Percentiles rank a stretch among this genome's conserved stretches.
These are phyloP conservation scores for Phytophthora pistaciae DNA, from an alignment of 352 stramenopile genomes.

Conservation along the genomic window DNA sequence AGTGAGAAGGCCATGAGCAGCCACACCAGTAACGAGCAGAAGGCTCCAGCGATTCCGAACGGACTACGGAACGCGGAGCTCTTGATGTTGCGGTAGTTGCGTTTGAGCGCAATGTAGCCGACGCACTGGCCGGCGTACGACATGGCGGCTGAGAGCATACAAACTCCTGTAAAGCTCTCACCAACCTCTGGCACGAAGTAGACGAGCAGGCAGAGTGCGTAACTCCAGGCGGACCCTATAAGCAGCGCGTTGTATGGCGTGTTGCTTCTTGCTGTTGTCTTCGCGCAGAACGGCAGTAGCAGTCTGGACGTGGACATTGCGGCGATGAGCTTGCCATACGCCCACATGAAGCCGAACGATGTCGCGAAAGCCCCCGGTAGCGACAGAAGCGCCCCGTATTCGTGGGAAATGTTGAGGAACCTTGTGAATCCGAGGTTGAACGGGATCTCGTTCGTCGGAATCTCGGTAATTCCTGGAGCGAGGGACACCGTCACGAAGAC, in stretches of 20 bases:
- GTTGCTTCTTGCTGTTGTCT: constrained; percentile 12
- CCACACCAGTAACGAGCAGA: constrained; percentile 33
- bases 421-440: constrained; percentile 36
- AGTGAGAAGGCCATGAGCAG: constrained; percentile 23
- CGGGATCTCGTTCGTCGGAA: no score
- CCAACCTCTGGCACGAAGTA: constrained; percentile 25
- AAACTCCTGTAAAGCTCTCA: constrained; percentile 28
- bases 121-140: no score
- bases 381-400: constrained; percentile 29
- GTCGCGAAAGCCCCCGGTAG: constrained; percentile 26
- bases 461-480: constrained; percentile 7
- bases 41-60: constrained; percentile 32
- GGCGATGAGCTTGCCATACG: constrained; percentile 49
- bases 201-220: constrained; percentile 37
- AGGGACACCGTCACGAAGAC: constrained; percentile 41
- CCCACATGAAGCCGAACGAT: constrained; percentile 53
- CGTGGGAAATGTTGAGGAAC: constrained; percentile 26
- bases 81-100: constrained; percentile 43
- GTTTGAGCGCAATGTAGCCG: constrained; percentile 18
- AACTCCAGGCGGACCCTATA: constrained; percentile 28
- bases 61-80: constrained; percentile 42
- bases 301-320: constrained; percentile 42
- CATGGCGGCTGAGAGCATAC: constrained; percentile 20
- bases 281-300: constrained; percentile 26
- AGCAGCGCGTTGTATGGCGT: constrained; percentile 26